phyloP scores from a whole-genome alignment of 2,329 filamentous ascomycete genomes.

The Beauveria sp. region DNA sequence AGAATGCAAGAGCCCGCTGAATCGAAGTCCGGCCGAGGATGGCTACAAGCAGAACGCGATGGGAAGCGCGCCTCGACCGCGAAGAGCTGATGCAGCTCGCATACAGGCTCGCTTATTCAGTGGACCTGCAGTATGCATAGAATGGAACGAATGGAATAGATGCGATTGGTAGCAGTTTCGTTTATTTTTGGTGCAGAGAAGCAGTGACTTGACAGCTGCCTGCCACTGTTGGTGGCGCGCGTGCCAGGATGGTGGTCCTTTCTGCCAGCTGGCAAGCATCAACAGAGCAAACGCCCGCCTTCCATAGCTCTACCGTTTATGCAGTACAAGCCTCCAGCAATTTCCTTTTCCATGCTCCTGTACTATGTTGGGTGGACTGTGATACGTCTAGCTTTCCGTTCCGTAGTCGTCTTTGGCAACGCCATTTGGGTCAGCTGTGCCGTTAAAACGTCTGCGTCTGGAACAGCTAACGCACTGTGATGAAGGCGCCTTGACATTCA shows the following conservation, averaged over 20 bases:
- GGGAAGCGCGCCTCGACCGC: slow-evolving; percentile 10
- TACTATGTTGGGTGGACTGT: not conserved
- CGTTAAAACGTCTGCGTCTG: no score
- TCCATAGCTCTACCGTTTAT: not conserved
- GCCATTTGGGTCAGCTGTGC: not conserved
- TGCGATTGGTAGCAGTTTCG: slow-evolving; percentile 8
- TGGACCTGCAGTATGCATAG: not conserved
- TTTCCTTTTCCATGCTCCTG: not conserved
- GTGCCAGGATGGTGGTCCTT: not conserved
- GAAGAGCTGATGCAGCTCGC: not conserved
- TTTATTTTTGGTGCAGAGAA: not conserved
- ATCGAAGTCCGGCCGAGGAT: not conserved
- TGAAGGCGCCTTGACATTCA: no score
- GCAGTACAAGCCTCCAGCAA: not conserved
- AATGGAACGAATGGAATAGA: not conserved
- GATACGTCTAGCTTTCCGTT: not conserved
- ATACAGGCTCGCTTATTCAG: slow-evolving; percentile 7
- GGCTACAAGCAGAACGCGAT: not conserved
- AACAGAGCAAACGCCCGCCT: not conserved
- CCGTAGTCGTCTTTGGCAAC: not conserved
- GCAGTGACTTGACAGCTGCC: slow-evolving; percentile 8
- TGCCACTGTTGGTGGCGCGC: not conserved
- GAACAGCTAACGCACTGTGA: no score
- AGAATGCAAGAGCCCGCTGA: not conserved
- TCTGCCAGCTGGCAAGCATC: slow-evolving; percentile 1